Evolutionary conservation across 257 asterid species (phyloP).

Genomic region (Henckelia pumila): DNA sequence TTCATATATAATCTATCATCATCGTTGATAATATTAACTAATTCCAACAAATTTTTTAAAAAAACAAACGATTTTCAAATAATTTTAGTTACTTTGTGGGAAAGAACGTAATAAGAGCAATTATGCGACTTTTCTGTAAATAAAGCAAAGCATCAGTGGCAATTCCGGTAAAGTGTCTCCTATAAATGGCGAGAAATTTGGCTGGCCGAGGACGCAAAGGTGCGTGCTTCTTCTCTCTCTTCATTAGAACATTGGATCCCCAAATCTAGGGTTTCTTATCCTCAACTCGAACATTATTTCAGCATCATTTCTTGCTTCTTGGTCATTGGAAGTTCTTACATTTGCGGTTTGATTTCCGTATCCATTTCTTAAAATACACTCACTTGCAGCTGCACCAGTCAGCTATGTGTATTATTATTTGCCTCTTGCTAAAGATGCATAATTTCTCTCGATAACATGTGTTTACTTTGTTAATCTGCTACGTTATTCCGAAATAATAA

Average conservation of each 20-base stretch:
- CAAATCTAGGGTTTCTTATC: constrained; percentile 37
- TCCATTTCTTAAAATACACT: constrained; percentile 7
- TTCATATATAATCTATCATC: no score
- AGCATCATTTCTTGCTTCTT: constrained; percentile 13
- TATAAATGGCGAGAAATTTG: constrained; percentile 34
- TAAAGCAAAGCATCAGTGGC: constrained; percentile 25
- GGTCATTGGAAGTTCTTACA: background rate
- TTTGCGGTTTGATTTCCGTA: constrained; percentile 21
- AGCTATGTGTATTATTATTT: background rate
- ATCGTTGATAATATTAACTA: no score
- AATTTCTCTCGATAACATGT: background rate
- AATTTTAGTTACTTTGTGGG: no score
- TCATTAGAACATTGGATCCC: constrained; percentile 33
- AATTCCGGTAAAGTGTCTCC: background rate
- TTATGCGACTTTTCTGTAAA: no score
- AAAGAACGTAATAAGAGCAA: no score
- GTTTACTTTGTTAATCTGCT: background rate
- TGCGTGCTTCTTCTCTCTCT: constrained; percentile 31
- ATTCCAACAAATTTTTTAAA: no score
- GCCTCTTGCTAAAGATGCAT: background rate
- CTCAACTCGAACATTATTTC: background rate
- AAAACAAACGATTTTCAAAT: no score
- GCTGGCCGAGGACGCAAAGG: constrained; percentile 47
- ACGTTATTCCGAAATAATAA: background rate
- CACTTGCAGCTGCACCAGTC: constrained; percentile 23